phyloP scores from a whole-genome alignment of 2,329 filamentous ascomycete genomes.

The Penicillium sp. region DNA sequence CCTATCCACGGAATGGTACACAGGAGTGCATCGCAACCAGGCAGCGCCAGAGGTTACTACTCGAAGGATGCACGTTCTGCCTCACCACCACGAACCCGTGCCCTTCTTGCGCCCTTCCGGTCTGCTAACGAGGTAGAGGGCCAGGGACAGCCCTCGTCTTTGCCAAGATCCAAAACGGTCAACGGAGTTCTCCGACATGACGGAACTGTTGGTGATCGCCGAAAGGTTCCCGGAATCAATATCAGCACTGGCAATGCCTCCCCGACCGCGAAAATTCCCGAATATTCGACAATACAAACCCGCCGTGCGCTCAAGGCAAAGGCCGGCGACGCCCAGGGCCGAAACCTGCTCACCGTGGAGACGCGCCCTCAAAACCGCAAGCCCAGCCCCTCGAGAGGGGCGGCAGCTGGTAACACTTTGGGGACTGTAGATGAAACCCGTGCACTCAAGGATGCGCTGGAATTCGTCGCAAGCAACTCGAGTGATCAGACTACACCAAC shows the following conservation, averaged over 20 bases:
- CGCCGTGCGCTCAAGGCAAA: slow-evolving; percentile 42
- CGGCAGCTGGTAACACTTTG: slow-evolving; percentile 13
- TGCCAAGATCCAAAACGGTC: slow-evolving; percentile 11
- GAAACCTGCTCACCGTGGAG: slow-evolving; percentile 34
- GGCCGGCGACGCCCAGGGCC: slow-evolving; percentile 30
- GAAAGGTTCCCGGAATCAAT: slow-evolving; percentile 20
- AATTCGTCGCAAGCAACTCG: slow-evolving; percentile 10
- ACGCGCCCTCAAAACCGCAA: slow-evolving; percentile 22
- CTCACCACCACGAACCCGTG: slow-evolving; percentile 42
- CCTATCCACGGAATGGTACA: slow-evolving; percentile 32
- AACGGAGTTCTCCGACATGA: slow-evolving; percentile 7
- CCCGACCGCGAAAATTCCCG: slow-evolving; percentile 9
- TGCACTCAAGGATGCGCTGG: slow-evolving; percentile 15
- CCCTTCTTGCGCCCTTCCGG: slow-evolving; percentile 43
- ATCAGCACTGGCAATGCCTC: slow-evolving; percentile 13
- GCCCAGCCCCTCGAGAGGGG: slow-evolving; percentile 7
- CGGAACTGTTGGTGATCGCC: slow-evolving; percentile 11
- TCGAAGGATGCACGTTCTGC: slow-evolving; percentile 40
- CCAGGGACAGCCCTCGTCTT: slow-evolving; percentile 11
- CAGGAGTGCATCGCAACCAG: slow-evolving; percentile 41
- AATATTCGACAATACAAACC: slow-evolving; percentile 39
- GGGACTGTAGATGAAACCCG: slow-evolving; percentile 18
- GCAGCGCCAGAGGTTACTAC: slow-evolving; percentile 28
- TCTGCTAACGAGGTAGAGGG: slow-evolving; percentile 31
- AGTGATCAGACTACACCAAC: slow-evolving; percentile 31